Evolutionary conservation across 2,329 filamentous ascomycete species (phyloP), one percentile per base, ranked within the genome.

Genomic region (Taxawa tesnikishii): DNA sequence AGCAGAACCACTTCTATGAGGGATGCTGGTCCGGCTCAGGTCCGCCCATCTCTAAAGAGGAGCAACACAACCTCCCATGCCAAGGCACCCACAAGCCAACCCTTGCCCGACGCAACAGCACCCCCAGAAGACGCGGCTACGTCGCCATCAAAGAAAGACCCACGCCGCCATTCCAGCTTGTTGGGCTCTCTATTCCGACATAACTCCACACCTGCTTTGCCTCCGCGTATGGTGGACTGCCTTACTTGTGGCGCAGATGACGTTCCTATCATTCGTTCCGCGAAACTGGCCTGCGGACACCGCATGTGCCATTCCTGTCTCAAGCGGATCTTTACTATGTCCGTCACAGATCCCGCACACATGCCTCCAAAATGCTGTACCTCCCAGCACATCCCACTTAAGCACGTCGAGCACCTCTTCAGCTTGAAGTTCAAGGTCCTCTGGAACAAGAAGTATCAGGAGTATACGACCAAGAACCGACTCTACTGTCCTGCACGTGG

Each of bases 321-420:
- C 25, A 79, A 75, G 53, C 72, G 75, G 30, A 68, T 74, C 36
- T 93, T 92, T 56, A 73, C 68, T 33, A 66, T 83, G 38, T 90
- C 83, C 8, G 65, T 87, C 39, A 76, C 68, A 26, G 82, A 92
- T 50, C 75, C 81, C 1, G 70, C 75, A 38, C 76, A 83, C 43
- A 92, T 93, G 83, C 83, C 85, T 12, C 85, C 85, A 0, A 72
- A 68, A 49, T 94, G 84, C 56, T 94, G 84, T 55, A 79, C 72
- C 3, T 48, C 68, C 13, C 73, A 83, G 9, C 70, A 73, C 43
- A 92, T 93, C 36, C 74, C 79, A 1, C 59, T 85, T 5, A 76
- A 75, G 43, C 75, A 84, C 50, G 84, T 88, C 16, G 80, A 88
- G 9, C 67, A 67, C 15, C 62, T 90, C 6, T 85, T 93, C 48